A percentile compares a stretch with the other conserved stretches of the same genome.
Conservation (phyloP, 805 yeast species). For the Brettanomyces custersianus region DNA sequence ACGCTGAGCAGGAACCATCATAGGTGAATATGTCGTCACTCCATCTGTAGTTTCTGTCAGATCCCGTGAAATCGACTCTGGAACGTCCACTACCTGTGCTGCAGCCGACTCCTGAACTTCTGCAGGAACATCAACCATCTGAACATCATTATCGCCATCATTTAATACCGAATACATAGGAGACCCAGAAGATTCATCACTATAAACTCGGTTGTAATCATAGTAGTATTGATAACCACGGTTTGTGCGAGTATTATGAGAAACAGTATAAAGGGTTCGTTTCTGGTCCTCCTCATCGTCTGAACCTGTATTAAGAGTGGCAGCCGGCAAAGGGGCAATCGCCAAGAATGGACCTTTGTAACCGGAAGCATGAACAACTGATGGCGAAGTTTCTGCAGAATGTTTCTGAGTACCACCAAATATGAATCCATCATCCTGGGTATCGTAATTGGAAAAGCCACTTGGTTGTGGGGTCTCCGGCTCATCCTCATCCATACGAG, state of each 20-base stretch:
- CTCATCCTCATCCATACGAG: neutral
- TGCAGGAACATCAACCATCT: conserved; percentile 32
- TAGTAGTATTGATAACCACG: conserved; percentile 73
- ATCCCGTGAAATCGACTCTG: neutral
- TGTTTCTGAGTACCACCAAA: conserved; percentile 9
- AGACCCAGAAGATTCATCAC: conserved; percentile 41
- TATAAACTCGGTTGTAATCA: conserved; percentile 73
- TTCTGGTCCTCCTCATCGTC: conserved; percentile 58
- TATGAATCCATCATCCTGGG: conserved; percentile 20
- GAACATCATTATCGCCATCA: conserved; percentile 15
- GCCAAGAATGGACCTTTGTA: conserved; percentile 31
- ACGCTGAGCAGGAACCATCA: no score
- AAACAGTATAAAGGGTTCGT: conserved; percentile 38
- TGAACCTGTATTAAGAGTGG: conserved; percentile 69
- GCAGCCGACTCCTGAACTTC: conserved; percentile 25
- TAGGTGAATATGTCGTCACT: no score
- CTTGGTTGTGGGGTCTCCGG: neutral
- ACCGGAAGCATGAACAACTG: no score
- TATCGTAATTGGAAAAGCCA: conserved; percentile 13
- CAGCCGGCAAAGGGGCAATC: conserved; percentile 77
- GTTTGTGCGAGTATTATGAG: conserved; percentile 64
- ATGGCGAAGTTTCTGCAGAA: neutral
- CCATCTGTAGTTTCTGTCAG: neutral
- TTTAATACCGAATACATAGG: conserved; percentile 21
- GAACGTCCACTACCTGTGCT: neutral